Percentiles rank a stretch among this genome's conserved stretches.
Conservation (phyloP, 768 basidiomycete species). For the Boletus sensibilis region DNA sequence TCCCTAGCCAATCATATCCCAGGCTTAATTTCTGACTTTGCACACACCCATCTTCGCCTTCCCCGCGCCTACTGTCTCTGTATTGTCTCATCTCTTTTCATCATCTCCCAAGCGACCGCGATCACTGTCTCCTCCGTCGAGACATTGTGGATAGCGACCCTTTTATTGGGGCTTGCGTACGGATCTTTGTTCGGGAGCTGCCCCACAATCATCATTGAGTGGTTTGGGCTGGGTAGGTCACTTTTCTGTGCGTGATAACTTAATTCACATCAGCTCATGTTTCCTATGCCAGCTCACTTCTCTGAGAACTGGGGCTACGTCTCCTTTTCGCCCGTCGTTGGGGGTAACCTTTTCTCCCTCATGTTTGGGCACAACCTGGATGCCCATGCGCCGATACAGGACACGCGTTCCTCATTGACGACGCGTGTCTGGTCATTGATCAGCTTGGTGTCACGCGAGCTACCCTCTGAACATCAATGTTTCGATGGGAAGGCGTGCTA, state of each 20-base stretch:
- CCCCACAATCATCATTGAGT: conserved; percentile 79
- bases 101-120: conserved; percentile 68
- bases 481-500: conserved; percentile 61
- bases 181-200: conserved; percentile 71
- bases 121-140: conserved; percentile 54
- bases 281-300: conserved; percentile 51
- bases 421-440: neutral
- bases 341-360: conserved; percentile 82
- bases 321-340: conserved; percentile 69
- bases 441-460: conserved; percentile 9
- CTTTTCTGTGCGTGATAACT: neutral
- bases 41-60: conserved; percentile 51
- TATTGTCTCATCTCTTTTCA: conserved; percentile 63
- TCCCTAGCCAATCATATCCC: neutral
- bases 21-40: conserved; percentile 71
- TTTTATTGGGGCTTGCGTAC: conserved; percentile 48
- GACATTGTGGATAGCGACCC: conserved; percentile 56
- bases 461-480: conserved; percentile 45
- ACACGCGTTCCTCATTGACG: neutral
- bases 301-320: conserved; percentile 87
- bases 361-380: conserved; percentile 82
- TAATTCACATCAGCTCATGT: neutral
- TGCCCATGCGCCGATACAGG: conserved; percentile 46
- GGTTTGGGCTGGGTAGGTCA: conserved; percentile 81
- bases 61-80: conserved; percentile 72